phyloP scores from a whole-genome alignment of 495 filamentous ascomycete genomes.

The Aspergillus biplanus region DNA sequence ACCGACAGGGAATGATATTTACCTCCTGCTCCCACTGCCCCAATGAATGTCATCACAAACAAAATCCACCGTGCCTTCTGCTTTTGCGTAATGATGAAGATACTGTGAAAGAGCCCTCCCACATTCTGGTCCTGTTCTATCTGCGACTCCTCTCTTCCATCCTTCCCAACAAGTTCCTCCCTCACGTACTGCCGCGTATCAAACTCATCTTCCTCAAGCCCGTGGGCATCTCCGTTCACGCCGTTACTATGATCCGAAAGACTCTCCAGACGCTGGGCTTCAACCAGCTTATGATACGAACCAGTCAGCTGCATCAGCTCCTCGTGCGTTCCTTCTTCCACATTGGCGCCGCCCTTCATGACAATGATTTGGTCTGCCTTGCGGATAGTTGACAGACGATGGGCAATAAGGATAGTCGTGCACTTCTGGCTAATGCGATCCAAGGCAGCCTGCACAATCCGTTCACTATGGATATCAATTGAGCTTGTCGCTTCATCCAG shows the following conservation, averaged over 20 bases:
- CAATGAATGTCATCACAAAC: conserved; percentile 49
- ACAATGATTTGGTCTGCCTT: conserved; percentile 58
- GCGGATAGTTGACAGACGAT: conserved; percentile 60
- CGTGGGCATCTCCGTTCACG: background rate
- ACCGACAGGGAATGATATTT: too few species aligned
- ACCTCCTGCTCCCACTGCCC: conserved; percentile 56
- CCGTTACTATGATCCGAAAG: background rate
- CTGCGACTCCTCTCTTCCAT: conserved; percentile 14
- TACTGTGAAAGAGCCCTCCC: conserved; percentile 46
- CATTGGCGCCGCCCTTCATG: conserved; percentile 45
- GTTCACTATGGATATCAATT: conserved; percentile 53
- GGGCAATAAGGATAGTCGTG: conserved; percentile 56
- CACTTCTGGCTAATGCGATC: conserved; percentile 41
- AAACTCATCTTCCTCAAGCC: conserved; percentile 36
- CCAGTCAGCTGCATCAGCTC: conserved; percentile 40
- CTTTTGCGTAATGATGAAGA: conserved; percentile 49
- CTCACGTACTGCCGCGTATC: conserved; percentile 17
- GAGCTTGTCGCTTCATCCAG: conserved; percentile 57
- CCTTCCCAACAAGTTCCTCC: too few species aligned
- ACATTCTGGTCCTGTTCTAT: conserved; percentile 26
- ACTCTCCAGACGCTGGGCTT: conserved; percentile 31
- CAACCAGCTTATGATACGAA: conserved; percentile 47
- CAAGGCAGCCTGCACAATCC: conserved; percentile 50
- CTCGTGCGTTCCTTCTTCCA: conserved; percentile 56
- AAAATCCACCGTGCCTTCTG: conserved; percentile 50